Evolutionary conservation across 164 flowering plant genomes (phyloP).

Genomic region (Piper betle): DNA sequence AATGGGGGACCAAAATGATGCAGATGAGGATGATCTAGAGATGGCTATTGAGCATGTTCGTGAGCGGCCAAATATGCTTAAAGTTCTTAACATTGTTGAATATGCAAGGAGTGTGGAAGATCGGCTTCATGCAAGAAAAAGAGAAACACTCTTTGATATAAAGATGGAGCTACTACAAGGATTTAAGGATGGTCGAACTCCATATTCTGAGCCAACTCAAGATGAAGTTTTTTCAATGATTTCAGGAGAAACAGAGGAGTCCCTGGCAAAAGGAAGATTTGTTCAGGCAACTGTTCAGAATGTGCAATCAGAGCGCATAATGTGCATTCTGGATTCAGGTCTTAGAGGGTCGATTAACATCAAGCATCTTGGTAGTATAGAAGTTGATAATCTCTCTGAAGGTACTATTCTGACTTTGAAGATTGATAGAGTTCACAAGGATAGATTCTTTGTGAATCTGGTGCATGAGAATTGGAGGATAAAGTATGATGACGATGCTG

Average conservation of each 20-base stretch:
- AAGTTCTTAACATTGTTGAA: constrained; percentile 28
- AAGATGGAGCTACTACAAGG: constrained; percentile 73
- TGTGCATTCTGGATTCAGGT: constrained; percentile 78
- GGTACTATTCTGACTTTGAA: constrained; percentile 71
- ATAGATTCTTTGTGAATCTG: constrained; percentile 61
- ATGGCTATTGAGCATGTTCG: constrained; percentile 90
- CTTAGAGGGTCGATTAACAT: constrained; percentile 56
- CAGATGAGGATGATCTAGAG: constrained; percentile 67
- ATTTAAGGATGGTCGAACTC: constrained; percentile 71
- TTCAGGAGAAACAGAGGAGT: constrained; percentile 81
- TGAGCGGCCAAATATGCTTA: constrained; percentile 49
- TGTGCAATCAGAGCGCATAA: constrained; percentile 54
- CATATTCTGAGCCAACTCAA: constrained; percentile 57
- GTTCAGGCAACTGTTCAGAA: constrained; percentile 82
- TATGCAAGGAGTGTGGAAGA: constrained; percentile 32
- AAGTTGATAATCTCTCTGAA: constrained; percentile 16
- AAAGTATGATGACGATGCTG: constrained; percentile 19
- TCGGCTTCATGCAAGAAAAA: constrained; percentile 25
- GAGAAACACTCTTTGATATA: constrained; percentile 55
- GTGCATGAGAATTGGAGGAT: constrained; percentile 55
- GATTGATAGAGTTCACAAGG: constrained; percentile 52
- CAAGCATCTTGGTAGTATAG: constrained; percentile 34
- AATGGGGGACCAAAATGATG: constrained; percentile 44
- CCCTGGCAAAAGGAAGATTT: constrained; percentile 71
- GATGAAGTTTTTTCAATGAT: constrained; percentile 88